Evolutionary conservation across 768 basidiomycete genomes (phyloP).

Genomic region (Agaricus subrufescens): DNA sequence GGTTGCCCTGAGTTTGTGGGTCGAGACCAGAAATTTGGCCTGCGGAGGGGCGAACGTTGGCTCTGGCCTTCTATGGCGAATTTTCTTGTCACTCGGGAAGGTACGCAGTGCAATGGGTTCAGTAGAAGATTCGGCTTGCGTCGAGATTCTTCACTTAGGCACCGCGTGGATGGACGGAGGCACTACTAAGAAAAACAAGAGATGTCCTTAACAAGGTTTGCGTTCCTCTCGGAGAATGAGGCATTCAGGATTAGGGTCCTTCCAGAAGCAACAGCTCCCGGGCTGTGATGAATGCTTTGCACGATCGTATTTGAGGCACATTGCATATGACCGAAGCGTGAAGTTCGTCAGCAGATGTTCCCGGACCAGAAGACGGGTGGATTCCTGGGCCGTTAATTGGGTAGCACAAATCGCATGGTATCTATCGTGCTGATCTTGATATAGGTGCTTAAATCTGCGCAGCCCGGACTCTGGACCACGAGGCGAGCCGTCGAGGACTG

Average conservation of each 20-base stretch:
- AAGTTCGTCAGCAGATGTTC: too few species aligned
- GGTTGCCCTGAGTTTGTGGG: background rate
- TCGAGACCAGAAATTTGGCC: background rate
- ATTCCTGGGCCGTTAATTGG: background rate
- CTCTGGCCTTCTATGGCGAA: background rate
- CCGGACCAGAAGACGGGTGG: too few species aligned
- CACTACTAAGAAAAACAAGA: background rate
- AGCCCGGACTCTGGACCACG: background rate
- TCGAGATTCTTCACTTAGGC: background rate
- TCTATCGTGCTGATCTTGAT: background rate
- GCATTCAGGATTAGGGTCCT: background rate
- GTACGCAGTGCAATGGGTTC: background rate
- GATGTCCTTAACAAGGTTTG: background rate
- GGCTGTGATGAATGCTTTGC: background rate
- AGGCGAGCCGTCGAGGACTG: background rate
- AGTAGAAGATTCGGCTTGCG: background rate
- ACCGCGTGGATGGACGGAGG: background rate
- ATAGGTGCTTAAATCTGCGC: background rate
- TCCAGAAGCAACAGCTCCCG: background rate
- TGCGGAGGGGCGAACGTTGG: background rate
- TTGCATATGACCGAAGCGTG: background rate
- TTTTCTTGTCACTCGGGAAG: background rate
- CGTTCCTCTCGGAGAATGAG: slow-evolving; percentile 2
- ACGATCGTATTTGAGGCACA: background rate
- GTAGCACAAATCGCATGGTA: background rate